phyloP scores from a whole-genome alignment of 2,329 filamentous ascomycete species.

The Fusarium sp. region DNA sequence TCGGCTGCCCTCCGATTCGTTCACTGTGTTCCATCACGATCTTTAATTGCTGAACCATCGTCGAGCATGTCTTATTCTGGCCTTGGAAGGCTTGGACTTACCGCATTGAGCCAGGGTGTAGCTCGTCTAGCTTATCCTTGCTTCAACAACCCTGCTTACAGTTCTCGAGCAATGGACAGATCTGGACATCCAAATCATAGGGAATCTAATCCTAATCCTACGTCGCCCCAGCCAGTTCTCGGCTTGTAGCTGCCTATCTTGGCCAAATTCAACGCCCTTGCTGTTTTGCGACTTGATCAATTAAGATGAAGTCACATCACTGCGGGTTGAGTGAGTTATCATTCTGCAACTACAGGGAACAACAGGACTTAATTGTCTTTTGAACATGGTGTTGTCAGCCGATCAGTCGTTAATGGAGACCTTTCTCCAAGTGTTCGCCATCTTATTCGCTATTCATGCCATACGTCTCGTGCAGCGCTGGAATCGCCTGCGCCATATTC shows the following conservation, averaged over 20 bases:
- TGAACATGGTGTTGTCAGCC: conserved; percentile 29
- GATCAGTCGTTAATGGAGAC: neutral
- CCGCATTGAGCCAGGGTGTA: neutral
- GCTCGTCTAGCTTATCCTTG: neutral
- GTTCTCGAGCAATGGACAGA: neutral
- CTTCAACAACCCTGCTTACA: neutral
- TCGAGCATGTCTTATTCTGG: neutral
- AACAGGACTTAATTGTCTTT: neutral
- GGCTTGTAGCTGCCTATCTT: neutral
- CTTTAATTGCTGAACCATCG: no score
- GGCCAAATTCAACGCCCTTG: neutral
- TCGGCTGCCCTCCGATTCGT: neutral
- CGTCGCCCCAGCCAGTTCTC: neutral
- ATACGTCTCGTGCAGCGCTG: conserved; percentile 34
- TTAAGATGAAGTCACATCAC: neutral
- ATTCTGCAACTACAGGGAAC: neutral
- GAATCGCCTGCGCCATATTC: conserved; percentile 46
- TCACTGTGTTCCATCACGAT: neutral
- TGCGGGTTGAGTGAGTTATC: neutral
- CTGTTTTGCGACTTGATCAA: neutral
- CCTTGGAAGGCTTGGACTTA: neutral
- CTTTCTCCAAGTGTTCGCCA: neutral
- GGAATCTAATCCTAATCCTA: neutral
- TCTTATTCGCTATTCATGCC: neutral
- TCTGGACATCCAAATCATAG: neutral